Conservation (phyloP, 192 early-diverging fungal genomes). For the Rhizophlyctis rosea region DNA sequence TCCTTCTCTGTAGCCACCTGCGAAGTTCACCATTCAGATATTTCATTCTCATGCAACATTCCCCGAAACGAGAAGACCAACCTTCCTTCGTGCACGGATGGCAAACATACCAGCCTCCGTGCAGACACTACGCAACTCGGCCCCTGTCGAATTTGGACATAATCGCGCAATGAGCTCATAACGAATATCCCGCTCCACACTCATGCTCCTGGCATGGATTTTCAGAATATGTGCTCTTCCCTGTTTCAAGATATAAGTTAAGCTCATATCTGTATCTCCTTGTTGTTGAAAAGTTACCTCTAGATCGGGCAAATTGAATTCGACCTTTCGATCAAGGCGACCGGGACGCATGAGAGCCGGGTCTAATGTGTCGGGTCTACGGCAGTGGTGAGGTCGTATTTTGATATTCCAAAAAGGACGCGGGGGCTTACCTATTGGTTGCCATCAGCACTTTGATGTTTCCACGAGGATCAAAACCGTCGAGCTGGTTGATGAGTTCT, state of each 20-base stretch:
- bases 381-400: slow-evolving; percentile 5
- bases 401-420: not conserved
- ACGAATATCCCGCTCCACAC: slow-evolving; percentile 97
- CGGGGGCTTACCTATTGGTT: slow-evolving; percentile 68
- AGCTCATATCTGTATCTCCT: slow-evolving; percentile 4
- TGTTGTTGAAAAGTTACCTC: slow-evolving; percentile 60
- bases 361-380: slow-evolving; percentile 93
- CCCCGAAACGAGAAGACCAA: slow-evolving; percentile 32
- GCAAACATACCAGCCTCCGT: slow-evolving; percentile 99
- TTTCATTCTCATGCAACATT: no score
- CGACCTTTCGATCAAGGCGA: slow-evolving; percentile 96
- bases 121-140: slow-evolving; percentile 97
- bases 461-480: slow-evolving; percentile 98
- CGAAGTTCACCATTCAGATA: no score
- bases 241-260: slow-evolving; percentile 38
- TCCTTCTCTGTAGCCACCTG: slow-evolving; percentile 99
- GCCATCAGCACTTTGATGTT: slow-evolving; percentile 99
- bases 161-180: slow-evolving; percentile 97
- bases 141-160: slow-evolving; percentile 97
- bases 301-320: slow-evolving; percentile 94
- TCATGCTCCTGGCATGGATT: slow-evolving; percentile 99
- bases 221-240: slow-evolving; percentile 97
- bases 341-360: slow-evolving; percentile 97
- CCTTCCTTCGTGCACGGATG: slow-evolving; percentile 95
- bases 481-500: slow-evolving; percentile 98